Conservation (phyloP, 2,329 filamentous ascomycete species). For the Cladosporium sp. region DNA sequence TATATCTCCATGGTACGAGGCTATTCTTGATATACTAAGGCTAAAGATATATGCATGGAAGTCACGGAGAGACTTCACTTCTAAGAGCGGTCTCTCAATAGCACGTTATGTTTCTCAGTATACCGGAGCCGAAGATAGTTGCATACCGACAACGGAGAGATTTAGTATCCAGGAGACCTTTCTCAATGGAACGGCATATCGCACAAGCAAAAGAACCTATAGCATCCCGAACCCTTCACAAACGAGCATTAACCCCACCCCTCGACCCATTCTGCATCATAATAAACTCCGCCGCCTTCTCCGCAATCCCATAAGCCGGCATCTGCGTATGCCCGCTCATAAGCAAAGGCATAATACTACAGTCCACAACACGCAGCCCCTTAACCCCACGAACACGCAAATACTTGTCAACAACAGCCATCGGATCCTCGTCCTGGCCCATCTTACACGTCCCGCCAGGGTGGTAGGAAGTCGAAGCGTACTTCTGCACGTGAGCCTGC, state of each 20-base stretch:
- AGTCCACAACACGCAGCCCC: slow-evolving; percentile 51
- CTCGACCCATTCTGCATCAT: slow-evolving; percentile 31
- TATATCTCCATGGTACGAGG: too few species aligned
- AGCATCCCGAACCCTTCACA: background rate
- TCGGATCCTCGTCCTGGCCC: slow-evolving; percentile 44
- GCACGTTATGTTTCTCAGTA: too few species aligned
- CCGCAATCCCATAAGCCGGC: slow-evolving; percentile 55
- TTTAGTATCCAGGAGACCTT: too few species aligned
- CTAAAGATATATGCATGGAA: too few species aligned
- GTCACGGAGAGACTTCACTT: too few species aligned
- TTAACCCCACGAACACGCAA: slow-evolving; percentile 50
- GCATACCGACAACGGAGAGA: too few species aligned
- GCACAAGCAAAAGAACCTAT: too few species aligned
- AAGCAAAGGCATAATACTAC: slow-evolving; percentile 49
- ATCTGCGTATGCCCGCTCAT: slow-evolving; percentile 53
- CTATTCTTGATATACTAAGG: too few species aligned
- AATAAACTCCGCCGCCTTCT: slow-evolving; percentile 50
- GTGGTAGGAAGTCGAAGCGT: slow-evolving; percentile 50
- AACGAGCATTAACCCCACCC: slow-evolving; percentile 1
- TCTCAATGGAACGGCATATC: too few species aligned
- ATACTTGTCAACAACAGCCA: slow-evolving; percentile 50
- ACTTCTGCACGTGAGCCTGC: slow-evolving; percentile 52
- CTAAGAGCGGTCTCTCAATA: too few species aligned
- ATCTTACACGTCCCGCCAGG: slow-evolving; percentile 55
- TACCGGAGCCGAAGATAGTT: too few species aligned